These are phyloP conservation scores for Auricularia sp. DNA, from an alignment of 768 basidiomycete genomes.

Conservation along the genomic window DNA sequence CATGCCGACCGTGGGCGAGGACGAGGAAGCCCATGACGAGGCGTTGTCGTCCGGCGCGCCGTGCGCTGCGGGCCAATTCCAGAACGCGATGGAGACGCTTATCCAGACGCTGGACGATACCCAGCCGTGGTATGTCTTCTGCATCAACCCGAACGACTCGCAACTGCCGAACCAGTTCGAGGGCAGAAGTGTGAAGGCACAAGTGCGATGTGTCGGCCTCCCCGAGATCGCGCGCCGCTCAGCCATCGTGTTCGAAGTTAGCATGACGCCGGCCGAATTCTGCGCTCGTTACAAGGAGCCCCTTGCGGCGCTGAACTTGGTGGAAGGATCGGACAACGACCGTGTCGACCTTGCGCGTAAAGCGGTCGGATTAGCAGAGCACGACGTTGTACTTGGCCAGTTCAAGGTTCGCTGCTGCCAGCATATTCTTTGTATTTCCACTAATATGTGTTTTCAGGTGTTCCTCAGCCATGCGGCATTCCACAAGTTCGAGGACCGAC, in stretches of 20 bases:
- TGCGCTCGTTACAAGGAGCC: conserved; percentile 71
- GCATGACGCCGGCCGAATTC: conserved; percentile 80
- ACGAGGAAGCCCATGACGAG: conserved; percentile 25
- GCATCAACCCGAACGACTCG: conserved; percentile 89
- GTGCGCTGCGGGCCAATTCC: conserved; percentile 85
- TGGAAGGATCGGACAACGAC: conserved; percentile 51
- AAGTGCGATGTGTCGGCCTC: conserved; percentile 74
- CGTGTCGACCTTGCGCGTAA: conserved; percentile 48
- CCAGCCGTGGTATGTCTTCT: conserved; percentile 86
- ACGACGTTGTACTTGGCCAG: conserved; percentile 71
- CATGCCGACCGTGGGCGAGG: conserved; percentile 44
- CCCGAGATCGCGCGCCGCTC: conserved; percentile 64
- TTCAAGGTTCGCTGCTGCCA: conserved; percentile 48
- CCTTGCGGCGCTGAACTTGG: conserved; percentile 43
- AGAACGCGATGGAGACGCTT: conserved; percentile 70
- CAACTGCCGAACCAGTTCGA: conserved; percentile 92
- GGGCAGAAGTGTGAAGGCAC: conserved; percentile 82
- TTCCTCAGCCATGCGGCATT: conserved; percentile 82
- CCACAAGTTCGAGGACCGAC: conserved; percentile 77
- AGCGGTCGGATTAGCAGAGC: conserved; percentile 48
- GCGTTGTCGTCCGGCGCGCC: conserved; percentile 30
- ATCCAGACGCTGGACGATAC: conserved; percentile 85
- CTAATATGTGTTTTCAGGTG: conserved; percentile 38
- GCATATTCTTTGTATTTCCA: neutral
- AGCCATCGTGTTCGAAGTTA: conserved; percentile 65